Base-by-base conservation (phyloP, 768 basidiomycete genomes). In the Trametes coccinea region DNA sequence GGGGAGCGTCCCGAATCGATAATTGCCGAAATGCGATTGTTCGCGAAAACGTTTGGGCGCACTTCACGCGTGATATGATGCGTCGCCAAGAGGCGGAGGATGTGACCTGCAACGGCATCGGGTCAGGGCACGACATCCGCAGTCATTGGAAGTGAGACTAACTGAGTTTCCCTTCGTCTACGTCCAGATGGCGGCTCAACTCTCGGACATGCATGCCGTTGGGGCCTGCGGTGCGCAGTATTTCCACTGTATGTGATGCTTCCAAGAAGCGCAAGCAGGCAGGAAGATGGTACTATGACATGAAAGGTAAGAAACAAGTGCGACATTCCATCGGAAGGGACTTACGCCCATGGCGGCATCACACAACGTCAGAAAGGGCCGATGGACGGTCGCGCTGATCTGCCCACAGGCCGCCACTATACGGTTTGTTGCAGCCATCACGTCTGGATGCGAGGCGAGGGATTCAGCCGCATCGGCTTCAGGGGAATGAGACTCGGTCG, bases 1-100 rank as follows among this genome's bases (percentile, higher is more conserved):
- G 84, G 74, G 3, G 74, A 70, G 71, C 87, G 87, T 5, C 90
- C 88, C 0, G 84, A 85, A 67, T 92, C 89, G 4, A 92, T 74
- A 11, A 86, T 74, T 8, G 85, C 85, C 3, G 87, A 86, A 57
- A 90, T 79, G 40, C 90, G 82, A 67, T 88, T 93, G 54, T 84
- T 79, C 7, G 88, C 79, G 66, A 93, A 93, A 5, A 87, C 84
- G 67, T 92, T 82, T 3, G 89, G 90, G 9, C 80, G 77, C 3
- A 83, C 77, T 72, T 93, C 92, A 44, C 80, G 79, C 34, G 89
- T 77, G 54, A 92, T 82, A 70, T 92, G 90, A 69, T 91, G 89
- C 0, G 90, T 90, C 10, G 90, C 89, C 47, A 93, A 80, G 27
- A 92, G 78, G 46, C 91, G 86, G 43, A 93, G 80, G 37, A 84